Conservation (phyloP, 2,329 filamentous ascomycete species). For the Gaeumannomyces tritici region DNA sequence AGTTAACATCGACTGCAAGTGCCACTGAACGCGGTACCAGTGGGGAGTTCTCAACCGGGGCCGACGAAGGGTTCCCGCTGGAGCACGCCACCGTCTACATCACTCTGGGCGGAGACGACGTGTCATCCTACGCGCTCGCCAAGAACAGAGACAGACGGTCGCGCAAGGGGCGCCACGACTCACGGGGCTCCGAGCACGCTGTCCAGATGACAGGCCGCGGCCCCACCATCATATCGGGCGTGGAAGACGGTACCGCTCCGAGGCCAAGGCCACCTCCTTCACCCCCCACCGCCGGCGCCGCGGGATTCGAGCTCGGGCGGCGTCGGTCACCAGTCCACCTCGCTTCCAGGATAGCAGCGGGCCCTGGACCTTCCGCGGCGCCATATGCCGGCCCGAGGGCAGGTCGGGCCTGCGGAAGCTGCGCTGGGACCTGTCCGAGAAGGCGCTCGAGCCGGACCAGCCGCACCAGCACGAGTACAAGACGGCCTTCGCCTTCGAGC, state of each 20-base stretch:
- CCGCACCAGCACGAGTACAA: constrained; percentile 9
- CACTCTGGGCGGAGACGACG: constrained; percentile 8
- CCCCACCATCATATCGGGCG: constrained; percentile 5
- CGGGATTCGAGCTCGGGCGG: constrained; percentile 5
- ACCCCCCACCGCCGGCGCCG: constrained; percentile 1
- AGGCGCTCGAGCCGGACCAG: constrained; percentile 8
- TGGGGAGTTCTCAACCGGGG: constrained; percentile 10
- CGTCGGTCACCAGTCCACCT: neutral
- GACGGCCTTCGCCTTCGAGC: constrained; percentile 12
- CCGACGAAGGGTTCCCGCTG: constrained; percentile 7
- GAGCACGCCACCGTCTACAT: constrained; percentile 10
- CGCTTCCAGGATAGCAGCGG: neutral
- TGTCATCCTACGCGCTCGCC: neutral
- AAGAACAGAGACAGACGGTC: neutral
- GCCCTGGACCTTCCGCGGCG: constrained; percentile 5
- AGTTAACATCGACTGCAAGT: constrained; percentile 12
- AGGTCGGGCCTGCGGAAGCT: constrained; percentile 8
- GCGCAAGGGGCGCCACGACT: neutral
- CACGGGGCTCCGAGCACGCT: constrained; percentile 1
- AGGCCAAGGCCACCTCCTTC: constrained; percentile 1
- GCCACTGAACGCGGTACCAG: constrained; percentile 9
- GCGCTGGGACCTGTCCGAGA: constrained; percentile 11
- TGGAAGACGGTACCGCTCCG: neutral
- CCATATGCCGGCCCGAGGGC: neutral
- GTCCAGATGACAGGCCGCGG: constrained; percentile 5